A percentile compares a stretch with the other conserved stretches of the same genome.
Evolutionary conservation across 1,284 basidiomycete genomes (phyloP).

Genomic region (Ustilago hordei): DNA sequence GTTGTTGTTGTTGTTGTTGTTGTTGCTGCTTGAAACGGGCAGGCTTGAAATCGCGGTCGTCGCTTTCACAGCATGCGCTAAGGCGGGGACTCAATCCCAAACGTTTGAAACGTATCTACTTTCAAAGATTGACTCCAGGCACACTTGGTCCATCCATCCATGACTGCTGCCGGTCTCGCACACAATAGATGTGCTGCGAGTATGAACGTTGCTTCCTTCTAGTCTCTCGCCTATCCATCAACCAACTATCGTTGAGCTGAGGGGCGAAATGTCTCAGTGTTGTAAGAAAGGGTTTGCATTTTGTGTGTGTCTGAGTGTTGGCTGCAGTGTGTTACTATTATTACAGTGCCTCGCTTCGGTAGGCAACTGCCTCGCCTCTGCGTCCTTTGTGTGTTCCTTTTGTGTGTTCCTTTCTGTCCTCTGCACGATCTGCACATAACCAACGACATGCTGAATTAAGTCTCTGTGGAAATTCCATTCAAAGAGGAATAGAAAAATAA

Average conservation of each 20-base stretch:
- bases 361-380: neutral
- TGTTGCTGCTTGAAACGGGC: neutral
- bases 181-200: conserved; percentile 3
- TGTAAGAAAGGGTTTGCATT: conserved; percentile 1
- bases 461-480: conserved; percentile 1
- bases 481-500: neutral
- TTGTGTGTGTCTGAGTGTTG: neutral
- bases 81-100: conserved; percentile 9
- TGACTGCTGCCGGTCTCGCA: neutral
- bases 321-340: neutral
- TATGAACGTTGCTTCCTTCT: neutral
- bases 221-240: neutral
- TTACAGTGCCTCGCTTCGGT: neutral
- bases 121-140: neutral
- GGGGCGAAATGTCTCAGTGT: conserved; percentile 8
- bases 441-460: neutral
- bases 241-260: neutral
- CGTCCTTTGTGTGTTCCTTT: neutral
- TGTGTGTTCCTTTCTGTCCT: conserved; percentile 3
- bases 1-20: neutral
- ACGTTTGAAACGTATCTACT: neutral
- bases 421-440: neutral
- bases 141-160: neutral
- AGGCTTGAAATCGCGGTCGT: neutral
- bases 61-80: conserved; percentile 1